Evolutionary conservation across 1,139 yeast species (phyloP), one percentile per base, ranked within the genome.

Genomic region (Protomyces macrosporus): DNA sequence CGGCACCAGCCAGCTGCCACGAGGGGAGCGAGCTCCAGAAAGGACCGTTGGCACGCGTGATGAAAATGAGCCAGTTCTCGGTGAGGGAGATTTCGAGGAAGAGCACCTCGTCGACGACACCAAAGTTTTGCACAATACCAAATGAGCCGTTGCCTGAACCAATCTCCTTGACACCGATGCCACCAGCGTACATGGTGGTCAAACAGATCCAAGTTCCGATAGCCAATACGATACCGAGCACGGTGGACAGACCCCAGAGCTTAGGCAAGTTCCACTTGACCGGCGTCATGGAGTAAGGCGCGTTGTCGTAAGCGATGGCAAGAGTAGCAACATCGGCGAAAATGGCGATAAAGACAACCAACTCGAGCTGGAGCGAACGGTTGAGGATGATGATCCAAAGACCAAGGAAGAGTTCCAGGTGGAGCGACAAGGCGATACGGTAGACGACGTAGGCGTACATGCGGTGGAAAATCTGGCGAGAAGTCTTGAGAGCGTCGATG

Each of bases 251-350:
- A 77, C 87, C 87, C 89, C 89, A 85, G 74, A 85, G 83, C 82
- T 86, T 84, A 75, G 88, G 88, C 76, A 91, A 81, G 86, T 93
- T 91, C 98, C 98, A 93, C 82, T 93, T 93, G 75, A 93, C 98
- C 73, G 98, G 98, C 76, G 82, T 81, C 78, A 90, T 95, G 78
- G 93, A 95, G 83, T 83, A 93, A 75, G 98, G 98, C 80, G 98
- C 98, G 74, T 93, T 75, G 76, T 85, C 89, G 77, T 85, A 85
- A 72, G 89, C 89, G 78, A 85, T 85, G 70, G 89, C 89, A 74
- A 85, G 79, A 73, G 89, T 85, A 69, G 89, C 89, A 75, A 85
- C 85, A 78, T 85, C 89, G 72, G 89, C 89, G 77, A 85, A 85
- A 73, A 85, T 83, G 70, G 89, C 89, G 79, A 85, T 82, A 78